phyloP scores from a whole-genome alignment of 805 yeast genomes.

The Middelhovenomyces tepae region DNA sequence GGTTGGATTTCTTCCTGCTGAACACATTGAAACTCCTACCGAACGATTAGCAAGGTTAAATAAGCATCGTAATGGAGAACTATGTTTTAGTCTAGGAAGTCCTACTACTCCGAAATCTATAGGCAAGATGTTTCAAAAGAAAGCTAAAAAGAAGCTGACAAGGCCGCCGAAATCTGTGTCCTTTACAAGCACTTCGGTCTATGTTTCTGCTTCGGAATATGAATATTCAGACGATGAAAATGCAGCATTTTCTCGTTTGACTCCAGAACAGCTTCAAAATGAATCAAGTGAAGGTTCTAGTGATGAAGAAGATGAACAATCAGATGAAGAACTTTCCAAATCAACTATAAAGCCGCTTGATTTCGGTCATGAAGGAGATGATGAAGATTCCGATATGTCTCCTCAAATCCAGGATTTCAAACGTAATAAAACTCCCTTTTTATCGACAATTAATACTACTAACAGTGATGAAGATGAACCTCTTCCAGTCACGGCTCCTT shows the following conservation, averaged over 20 bases:
- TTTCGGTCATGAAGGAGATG: too few relatives aligned
- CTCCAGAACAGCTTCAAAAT: too few relatives aligned
- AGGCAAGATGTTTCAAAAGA: constrained; percentile 12
- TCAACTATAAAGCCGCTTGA: too few relatives aligned
- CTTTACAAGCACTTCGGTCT: constrained; percentile 14
- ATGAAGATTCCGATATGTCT: too few relatives aligned
- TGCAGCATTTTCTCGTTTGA: neutral
- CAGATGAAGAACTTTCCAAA: too few relatives aligned
- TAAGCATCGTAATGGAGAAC: constrained; percentile 74
- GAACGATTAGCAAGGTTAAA: constrained; percentile 88
- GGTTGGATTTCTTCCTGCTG: constrained; percentile 96
- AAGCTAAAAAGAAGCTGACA: neutral
- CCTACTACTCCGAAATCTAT: constrained; percentile 3
- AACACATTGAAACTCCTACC: constrained; percentile 80
- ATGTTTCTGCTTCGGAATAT: constrained; percentile 22
- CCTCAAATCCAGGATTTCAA: too few relatives aligned
- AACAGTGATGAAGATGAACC: too few relatives aligned
- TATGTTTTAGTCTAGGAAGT: neutral
- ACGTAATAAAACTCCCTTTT: too few relatives aligned
- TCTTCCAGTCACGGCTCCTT: too few relatives aligned
- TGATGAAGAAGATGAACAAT: too few relatives aligned
- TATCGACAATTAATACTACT: too few relatives aligned
- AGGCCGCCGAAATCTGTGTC: constrained; percentile 13
- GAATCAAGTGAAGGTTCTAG: too few relatives aligned
- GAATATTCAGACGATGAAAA: constrained; percentile 19